phyloP scores from a whole-genome alignment of 2,329 filamentous ascomycete species.

The Colletotrichum sojae region DNA sequence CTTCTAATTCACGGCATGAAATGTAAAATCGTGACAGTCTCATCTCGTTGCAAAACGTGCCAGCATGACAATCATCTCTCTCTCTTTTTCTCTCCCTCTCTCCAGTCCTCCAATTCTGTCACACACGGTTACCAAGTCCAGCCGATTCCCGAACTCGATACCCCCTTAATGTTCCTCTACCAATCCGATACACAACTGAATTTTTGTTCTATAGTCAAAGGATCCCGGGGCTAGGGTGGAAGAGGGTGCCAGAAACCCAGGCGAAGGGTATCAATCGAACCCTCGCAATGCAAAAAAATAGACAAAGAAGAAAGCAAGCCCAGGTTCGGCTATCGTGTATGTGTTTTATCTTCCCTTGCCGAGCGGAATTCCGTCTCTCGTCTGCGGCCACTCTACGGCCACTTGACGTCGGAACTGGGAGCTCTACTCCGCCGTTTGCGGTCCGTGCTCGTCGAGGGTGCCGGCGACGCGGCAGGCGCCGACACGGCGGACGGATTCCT shows the following conservation, averaged over 20 bases:
- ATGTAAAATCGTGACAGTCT: slow-evolving; percentile 14
- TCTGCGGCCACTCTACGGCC: slow-evolving; percentile 22
- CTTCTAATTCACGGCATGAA: neutral
- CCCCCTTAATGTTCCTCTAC: too few relatives aligned
- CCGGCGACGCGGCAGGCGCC: slow-evolving; percentile 37
- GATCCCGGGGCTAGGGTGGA: too few relatives aligned
- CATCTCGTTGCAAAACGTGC: slow-evolving; percentile 24
- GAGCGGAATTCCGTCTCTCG: too few relatives aligned
- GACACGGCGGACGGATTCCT: slow-evolving; percentile 40
- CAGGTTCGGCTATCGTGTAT: neutral
- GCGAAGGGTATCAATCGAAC: too few relatives aligned
- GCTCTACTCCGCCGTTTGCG: slow-evolving; percentile 41
- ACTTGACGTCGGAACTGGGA: slow-evolving; percentile 43
- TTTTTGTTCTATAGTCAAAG: too few relatives aligned
- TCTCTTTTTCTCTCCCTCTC: neutral
- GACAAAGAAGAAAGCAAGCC: slow-evolving; percentile 20
- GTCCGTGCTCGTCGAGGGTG: slow-evolving; percentile 30
- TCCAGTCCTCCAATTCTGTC: neutral
- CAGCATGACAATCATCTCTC: slow-evolving; percentile 13
- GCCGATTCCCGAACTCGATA: too few relatives aligned
- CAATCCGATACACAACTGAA: too few relatives aligned
- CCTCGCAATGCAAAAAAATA: slow-evolving; percentile 28
- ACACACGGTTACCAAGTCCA: too few relatives aligned
- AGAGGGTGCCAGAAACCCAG: too few relatives aligned
- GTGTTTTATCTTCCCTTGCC: neutral